Base-by-base conservation (phyloP, 495 filamentous ascomycete genomes). In the Hypoxylon lienhwacheense region DNA sequence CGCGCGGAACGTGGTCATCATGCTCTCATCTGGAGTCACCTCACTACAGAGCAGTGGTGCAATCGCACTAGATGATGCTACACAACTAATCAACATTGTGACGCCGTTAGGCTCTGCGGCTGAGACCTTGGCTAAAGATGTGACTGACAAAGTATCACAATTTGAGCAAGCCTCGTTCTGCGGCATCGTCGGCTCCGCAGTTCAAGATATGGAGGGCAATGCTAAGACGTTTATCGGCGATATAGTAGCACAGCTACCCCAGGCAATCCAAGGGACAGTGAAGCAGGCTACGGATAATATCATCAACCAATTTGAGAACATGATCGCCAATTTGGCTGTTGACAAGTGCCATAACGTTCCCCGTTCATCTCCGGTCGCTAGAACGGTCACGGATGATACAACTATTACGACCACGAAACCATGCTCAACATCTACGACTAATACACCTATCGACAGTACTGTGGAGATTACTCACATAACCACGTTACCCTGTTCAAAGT, bases 81-180 rank as follows among this genome's bases (percentile, higher is more conserved):
- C 72, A 14, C 40, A 49, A 40, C 66, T 77, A 21, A 65, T 70
- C 37, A 15, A 26, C 25, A 64, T 64, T 31, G 66, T 75, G 25
- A 55, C 66, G 32, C 67, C 67, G 36, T 58, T 77, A 17, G 66
- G 53, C 24, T 40, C 66, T 24, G 44, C 64, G 5, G 66, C 72
- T 26, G 12, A 71, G 53, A 25, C 42, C 28, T 54, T 70, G 22
- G 41, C 75, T 41, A 28, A 49, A 6, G 61, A 71, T 44, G 44
- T 76, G 37, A 60, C 61, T 43, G 31, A 42, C 42, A 73, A 72
- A 66, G 71, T 72, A 61, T 21, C 32, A 17, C 33, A 61, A 12
- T 65, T 77, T 55, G 69, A 68, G 36, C 44, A 65, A 12, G 68
- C 68, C 22, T 57, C 61, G 32, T 53, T 65, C 10, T 74, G 69